phyloP scores from a whole-genome alignment of 2,329 filamentous ascomycete species.

The Sordariomycetes sp. region DNA sequence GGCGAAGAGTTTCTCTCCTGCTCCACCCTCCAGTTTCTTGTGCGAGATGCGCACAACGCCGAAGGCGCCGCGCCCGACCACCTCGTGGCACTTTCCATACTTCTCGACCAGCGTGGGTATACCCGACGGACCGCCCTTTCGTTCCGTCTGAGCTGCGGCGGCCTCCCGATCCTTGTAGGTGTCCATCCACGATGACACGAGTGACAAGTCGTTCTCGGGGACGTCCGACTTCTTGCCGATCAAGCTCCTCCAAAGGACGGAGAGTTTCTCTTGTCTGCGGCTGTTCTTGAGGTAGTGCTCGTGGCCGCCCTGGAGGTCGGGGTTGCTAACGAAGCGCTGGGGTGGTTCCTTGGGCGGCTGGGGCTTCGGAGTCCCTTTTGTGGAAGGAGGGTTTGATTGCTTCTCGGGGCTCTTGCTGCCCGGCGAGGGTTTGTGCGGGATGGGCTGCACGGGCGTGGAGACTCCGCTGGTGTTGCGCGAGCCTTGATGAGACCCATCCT shows the following conservation, averaged over 20 bases:
- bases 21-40: conserved; percentile 78
- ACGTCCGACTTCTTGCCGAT: conserved; percentile 72
- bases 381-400: conserved; percentile 8
- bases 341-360: conserved; percentile 21
- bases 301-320: conserved; percentile 57
- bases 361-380: conserved; percentile 10
- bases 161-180: conserved; percentile 40
- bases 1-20: conserved; percentile 82
- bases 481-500: conserved; percentile 31
- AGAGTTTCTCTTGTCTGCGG: conserved; percentile 87
- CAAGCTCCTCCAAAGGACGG: conserved; percentile 80
- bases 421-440: conserved; percentile 30
- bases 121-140: conserved; percentile 64
- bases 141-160: conserved; percentile 58
- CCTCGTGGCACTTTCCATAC: conserved; percentile 96
- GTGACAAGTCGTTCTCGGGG: conserved; percentile 65
- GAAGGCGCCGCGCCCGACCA: conserved; percentile 92
- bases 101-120: conserved; percentile 76
- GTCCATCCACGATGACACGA: conserved; percentile 95
- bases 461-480: conserved; percentile 9
- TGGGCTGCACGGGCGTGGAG: conserved; percentile 21
- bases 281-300: conserved; percentile 83
- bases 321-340: conserved; percentile 40
- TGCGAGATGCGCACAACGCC: conserved; percentile 96
- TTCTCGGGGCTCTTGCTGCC: conserved; percentile 23